A percentile compares a stretch with the other conserved stretches of the same genome.
These are phyloP conservation scores for Asterella californica DNA, from an alignment of 225 moss, liverwort and hornwort genomes.

Conservation along the genomic window DNA sequence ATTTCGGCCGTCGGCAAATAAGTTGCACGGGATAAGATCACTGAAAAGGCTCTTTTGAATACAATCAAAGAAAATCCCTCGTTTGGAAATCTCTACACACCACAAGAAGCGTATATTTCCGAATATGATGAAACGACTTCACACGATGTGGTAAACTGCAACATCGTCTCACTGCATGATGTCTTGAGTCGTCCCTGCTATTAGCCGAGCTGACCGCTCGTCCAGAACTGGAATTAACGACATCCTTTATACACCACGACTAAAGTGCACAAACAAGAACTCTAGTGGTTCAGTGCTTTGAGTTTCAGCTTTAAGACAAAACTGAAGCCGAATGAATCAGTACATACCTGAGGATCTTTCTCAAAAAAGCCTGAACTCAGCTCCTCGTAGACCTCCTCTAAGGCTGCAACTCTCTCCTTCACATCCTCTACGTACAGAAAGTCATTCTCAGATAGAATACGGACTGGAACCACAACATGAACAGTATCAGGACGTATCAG, in stretches of 20 bases:
- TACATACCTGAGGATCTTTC: slow-evolving; percentile 62
- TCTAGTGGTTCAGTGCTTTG: no score
- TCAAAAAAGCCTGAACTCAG: slow-evolving; percentile 53
- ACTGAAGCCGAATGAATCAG: not conserved
- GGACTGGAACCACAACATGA: not conserved
- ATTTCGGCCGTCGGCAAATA: slow-evolving; percentile 92
- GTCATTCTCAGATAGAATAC: not conserved
- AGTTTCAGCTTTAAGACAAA: no score
- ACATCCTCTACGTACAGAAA: slow-evolving; percentile 55
- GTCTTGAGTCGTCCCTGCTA: not conserved
- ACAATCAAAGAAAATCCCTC: slow-evolving; percentile 68
- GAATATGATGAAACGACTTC: not conserved
- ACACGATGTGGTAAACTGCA: not conserved
- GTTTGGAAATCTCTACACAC: slow-evolving; percentile 51
- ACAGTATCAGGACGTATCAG: not conserved
- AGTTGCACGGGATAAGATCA: slow-evolving; percentile 71
- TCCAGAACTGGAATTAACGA: not conserved
- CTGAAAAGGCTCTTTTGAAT: slow-evolving; percentile 82
- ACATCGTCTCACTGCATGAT: not conserved
- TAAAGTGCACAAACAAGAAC: not conserved
- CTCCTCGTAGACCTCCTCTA: slow-evolving; percentile 78
- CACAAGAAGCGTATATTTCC: not conserved
- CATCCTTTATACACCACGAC: not conserved
- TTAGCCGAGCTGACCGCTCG: not conserved
- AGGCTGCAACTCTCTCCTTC: slow-evolving; percentile 56